Conservation (phyloP, 2,329 filamentous ascomycete species). For the Dactylonectria macrodidyma region DNA sequence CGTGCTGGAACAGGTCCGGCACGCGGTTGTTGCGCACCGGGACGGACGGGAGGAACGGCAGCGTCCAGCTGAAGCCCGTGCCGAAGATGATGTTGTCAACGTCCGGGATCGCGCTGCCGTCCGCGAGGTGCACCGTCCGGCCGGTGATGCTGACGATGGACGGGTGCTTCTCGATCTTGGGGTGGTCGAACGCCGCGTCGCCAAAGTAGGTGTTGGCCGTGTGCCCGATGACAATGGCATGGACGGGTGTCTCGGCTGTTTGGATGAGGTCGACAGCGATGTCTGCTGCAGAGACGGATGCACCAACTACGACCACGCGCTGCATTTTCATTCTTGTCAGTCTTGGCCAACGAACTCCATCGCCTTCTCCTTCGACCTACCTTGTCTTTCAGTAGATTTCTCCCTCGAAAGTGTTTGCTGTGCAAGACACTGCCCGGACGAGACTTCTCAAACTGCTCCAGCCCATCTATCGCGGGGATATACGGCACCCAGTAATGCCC, state of each 20-base stretch:
- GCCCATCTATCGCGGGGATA: conserved; percentile 63
- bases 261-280: conserved; percentile 69
- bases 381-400: conserved; percentile 61
- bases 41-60: conserved; percentile 71
- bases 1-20: conserved; percentile 70
- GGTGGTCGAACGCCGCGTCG: conserved; percentile 72
- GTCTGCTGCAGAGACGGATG: conserved; percentile 75
- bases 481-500: conserved; percentile 74
- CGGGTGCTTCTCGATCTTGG: conserved; percentile 61
- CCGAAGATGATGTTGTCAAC: conserved; percentile 77
- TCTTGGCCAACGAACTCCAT: too few species aligned
- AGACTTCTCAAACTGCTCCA: conserved; percentile 61
- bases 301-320: conserved; percentile 74
- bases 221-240: conserved; percentile 65
- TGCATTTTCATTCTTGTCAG: conserved; percentile 45
- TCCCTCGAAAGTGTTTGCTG: conserved; percentile 67
- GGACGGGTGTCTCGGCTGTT: conserved; percentile 62
- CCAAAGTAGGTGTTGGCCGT: conserved; percentile 68
- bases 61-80: conserved; percentile 75
- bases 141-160: conserved; percentile 63
- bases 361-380: conserved; percentile 45
- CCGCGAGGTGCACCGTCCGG: conserved; percentile 67
- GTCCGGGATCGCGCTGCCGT: conserved; percentile 65
- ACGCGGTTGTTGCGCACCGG: conserved; percentile 68
- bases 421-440: conserved; percentile 66